Conservation (phyloP, 164 flowering plant genomes). For the Pachysandra terminalis region DNA sequence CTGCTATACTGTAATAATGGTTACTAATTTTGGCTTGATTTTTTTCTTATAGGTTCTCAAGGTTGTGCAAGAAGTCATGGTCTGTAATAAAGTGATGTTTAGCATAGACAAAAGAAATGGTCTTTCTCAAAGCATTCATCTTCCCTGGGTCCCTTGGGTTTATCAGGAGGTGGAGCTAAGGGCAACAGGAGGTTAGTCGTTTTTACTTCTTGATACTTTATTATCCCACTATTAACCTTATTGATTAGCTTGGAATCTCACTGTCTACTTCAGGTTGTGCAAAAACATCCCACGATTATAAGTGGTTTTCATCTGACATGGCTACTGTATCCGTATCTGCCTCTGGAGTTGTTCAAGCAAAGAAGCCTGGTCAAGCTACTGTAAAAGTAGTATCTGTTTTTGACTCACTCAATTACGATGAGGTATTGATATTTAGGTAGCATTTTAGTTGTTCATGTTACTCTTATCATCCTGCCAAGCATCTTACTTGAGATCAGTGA, state of each 20-base stretch:
- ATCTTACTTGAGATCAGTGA: background rate
- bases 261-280: conserved; percentile 63
- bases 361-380: conserved; percentile 76
- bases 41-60: conserved; percentile 48
- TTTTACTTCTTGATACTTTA: background rate
- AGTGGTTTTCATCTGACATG: conserved; percentile 84
- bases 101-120: conserved; percentile 24
- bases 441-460: conserved; percentile 6
- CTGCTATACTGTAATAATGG: background rate
- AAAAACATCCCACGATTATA: conserved; percentile 55
- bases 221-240: background rate
- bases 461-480: background rate
- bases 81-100: conserved; percentile 64
- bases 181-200: conserved; percentile 70
- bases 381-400: conserved; percentile 69
- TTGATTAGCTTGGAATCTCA: conserved; percentile 1
- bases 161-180: conserved; percentile 72
- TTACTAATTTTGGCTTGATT: background rate
- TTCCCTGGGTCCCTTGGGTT: conserved; percentile 84
- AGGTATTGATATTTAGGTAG: conserved; percentile 42
- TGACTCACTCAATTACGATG: conserved; percentile 77
- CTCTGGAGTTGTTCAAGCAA: conserved; percentile 73
- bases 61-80: conserved; percentile 77
- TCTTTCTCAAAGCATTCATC: conserved; percentile 39
- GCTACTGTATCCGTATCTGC: conserved; percentile 60